Evolutionary conservation across 176 grass and related monocot species (phyloP).

Genomic region (Cenchrus purpureus): DNA sequence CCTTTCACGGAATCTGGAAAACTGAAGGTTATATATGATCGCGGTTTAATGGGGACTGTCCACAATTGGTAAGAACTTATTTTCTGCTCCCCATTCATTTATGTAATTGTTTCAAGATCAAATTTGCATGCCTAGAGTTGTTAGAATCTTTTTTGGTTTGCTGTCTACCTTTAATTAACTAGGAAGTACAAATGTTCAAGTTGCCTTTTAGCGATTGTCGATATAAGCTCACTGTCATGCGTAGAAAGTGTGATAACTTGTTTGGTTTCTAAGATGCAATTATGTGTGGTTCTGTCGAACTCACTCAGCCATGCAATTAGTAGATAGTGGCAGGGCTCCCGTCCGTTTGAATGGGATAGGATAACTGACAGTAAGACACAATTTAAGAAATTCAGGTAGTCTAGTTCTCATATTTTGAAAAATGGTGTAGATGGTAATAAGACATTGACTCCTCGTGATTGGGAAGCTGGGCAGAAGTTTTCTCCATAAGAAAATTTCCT

Average conservation of each 20-base stretch:
- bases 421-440: neutral
- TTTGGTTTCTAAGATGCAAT: slow-evolving; percentile 6
- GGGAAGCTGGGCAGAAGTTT: neutral
- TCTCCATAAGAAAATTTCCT: neutral
- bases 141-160: neutral
- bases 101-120: slow-evolving; percentile 23
- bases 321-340: neutral
- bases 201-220: neutral
- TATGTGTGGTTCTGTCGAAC: neutral
- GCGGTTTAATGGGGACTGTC: slow-evolving; percentile 71
- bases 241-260: neutral
- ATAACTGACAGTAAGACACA: neutral
- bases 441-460: neutral
- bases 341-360: neutral
- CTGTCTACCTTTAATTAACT: neutral
- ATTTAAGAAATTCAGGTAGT: neutral
- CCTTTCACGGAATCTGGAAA: slow-evolving; percentile 58
- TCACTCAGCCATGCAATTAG: neutral
- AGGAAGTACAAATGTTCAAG: neutral
- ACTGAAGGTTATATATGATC: slow-evolving; percentile 82
- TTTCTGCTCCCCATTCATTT: slow-evolving; percentile 1
- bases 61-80: slow-evolving; percentile 64
- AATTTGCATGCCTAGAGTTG: slow-evolving; percentile 13
- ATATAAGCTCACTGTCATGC: neutral
- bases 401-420: neutral